Base-by-base conservation (phyloP, 2,329 filamentous ascomycete species). In the Aureobasidium leucospermi region DNA sequence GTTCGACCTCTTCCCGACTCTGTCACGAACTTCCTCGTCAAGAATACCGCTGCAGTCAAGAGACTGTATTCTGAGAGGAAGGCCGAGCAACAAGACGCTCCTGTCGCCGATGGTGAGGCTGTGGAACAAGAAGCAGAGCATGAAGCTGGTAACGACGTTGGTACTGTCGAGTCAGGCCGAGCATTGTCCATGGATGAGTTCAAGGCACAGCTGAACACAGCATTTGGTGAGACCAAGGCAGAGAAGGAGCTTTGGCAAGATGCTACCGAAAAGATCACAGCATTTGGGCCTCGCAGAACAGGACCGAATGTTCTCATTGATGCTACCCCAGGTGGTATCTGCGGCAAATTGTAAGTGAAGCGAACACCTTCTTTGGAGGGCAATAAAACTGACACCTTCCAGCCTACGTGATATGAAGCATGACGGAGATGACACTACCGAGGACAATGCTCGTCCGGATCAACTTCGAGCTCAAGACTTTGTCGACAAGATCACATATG, bases 301-400 rank as follows among this genome's bases (percentile, higher is more conserved):
- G 94, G 94, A 0, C 90, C 93, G 1, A 99, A 99, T 70, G 75
- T 99, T 4, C 80, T 99, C 6, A 84, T 99, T 61, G 94, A 99
- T 71, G 80, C 84, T 4, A 96, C 93, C 0, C 78, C 83, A 42
- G 83, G 84, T 16, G 82, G 85, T 38, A 84, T 88, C 43, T 89
- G 89, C 65, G 80, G 86, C 49, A 88, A 85, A 76, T 85, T 90
- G 75, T 92, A 85, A 74, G 78, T 76, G 5, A 34, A 13, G 0
- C 23, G 23, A 16, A 19, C 10, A 28, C 29, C 15, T 23, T 28
- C 23, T 28, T 48, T 9, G 10, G 23, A 32, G 8, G 4, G 5
- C 19, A 2, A 1, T 3, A 16, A 7, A 16, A 29, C 55, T 58
- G 23, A 58, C 4, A 5, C 4, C 1, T 23, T 13, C 7, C 15